Conservation (phyloP, 306 rosid genomes). For the Sicyos edulis region DNA sequence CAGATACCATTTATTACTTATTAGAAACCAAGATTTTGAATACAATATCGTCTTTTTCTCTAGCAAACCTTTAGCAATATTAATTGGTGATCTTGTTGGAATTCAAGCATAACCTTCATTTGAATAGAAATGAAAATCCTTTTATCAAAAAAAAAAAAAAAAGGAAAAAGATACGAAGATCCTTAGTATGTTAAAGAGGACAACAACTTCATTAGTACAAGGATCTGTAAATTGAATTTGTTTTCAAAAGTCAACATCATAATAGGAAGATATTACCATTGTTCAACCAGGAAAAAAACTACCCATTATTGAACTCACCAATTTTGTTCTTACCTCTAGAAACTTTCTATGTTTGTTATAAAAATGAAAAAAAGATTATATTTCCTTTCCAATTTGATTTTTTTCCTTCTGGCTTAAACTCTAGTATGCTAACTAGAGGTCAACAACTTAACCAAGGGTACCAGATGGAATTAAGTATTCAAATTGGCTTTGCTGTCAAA, state of each 20-base stretch:
- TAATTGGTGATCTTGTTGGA: neutral
- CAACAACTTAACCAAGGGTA: neutral
- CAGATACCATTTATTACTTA: neutral
- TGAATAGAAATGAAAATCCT: no score
- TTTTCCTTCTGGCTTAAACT: neutral
- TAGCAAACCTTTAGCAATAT: neutral
- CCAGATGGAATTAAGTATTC: neutral
- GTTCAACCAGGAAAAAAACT: no score
- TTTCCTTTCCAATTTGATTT: no score
- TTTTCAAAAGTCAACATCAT: no score
- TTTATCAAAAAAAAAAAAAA: no score
- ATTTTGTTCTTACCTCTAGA: neutral
- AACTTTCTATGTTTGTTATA: neutral
- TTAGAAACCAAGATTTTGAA: neutral
- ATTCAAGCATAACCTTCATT: neutral
- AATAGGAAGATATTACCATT: no score
- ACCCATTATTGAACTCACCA: no score
- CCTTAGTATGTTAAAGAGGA: no score
- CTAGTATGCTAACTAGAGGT: neutral
- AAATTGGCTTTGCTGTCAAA: conserved; percentile 3
- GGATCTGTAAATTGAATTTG: no score
- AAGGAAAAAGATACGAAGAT: no score
- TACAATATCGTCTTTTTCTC: neutral
- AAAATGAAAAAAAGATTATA: no score
- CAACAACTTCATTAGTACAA: no score